Base-by-base conservation (phyloP, 2,329 filamentous ascomycete species). In the Phaeosphaeria sp. region DNA sequence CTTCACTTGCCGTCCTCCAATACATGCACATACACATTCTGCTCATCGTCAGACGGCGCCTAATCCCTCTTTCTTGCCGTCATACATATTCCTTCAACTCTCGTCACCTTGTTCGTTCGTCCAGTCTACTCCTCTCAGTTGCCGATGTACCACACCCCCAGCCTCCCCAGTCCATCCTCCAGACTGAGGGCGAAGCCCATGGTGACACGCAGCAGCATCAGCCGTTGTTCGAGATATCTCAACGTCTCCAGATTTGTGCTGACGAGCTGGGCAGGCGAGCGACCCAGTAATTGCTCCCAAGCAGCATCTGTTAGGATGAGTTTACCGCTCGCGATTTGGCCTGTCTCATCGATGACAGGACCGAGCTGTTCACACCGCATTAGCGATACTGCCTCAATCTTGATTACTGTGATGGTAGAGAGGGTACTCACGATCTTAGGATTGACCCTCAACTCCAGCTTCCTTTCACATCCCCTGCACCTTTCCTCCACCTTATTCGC, bases 131-230 rank as follows among this genome's bases (percentile, higher is more conserved):
- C 30, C 11, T 36, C 6, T 61, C 53, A 74, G 24, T 57, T 68
- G 48, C 59, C 59, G 17, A 77, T 63, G 54, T 67, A 69, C 74
- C 73, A 76, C n/a, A 77, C 57, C 8, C 63, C 73, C 48, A 77
- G 39, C 51, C 73, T 60, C 2, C 67, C 74, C 33, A 68, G 64
- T 48, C 62, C 69, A 63, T 57, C 75, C 53, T 65, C 66, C 8
- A 77, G 70, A 18, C 77, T 79, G 82, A 86, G 84, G 1, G 83
- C 86, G 67, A 89, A 86, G 5, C 82, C 78, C 64, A 88, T 61
- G 17, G 82, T 86, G 8, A 86, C 65, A 17, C 85, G 78, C 49
- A 84, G 71, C 60, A 83, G 86, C 15, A 83, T 52, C 48, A 87
- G 65, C 3, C 82, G 75, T 60, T 83, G 80, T 62, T 88, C 83